Evolutionary conservation across 257 asterid genomes (phyloP).

Genomic region (Rehmannia glutinosa): DNA sequence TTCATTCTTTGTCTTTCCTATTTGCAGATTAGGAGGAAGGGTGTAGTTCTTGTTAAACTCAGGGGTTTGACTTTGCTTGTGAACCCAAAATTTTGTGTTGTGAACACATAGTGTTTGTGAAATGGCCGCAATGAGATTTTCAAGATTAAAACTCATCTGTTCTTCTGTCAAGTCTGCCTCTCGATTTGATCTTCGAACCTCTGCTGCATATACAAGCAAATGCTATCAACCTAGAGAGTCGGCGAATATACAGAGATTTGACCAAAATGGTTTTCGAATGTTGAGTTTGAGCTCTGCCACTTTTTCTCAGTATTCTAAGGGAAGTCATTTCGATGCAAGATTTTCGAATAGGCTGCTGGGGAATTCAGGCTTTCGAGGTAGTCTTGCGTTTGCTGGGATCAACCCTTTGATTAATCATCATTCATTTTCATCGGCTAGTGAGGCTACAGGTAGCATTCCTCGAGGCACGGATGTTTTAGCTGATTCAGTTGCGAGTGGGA

Average conservation of each 20-base stretch:
- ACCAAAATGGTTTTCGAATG: conserved; percentile 24
- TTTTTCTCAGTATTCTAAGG: conserved; percentile 8
- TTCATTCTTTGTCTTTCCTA: background rate
- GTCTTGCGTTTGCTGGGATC: conserved; percentile 32
- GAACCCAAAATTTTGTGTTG: background rate
- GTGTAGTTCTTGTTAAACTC: background rate
- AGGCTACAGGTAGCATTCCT: conserved; percentile 30
- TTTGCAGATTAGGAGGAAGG: conserved; percentile 20
- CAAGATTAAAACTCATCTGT: conserved; percentile 22
- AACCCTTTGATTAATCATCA: conserved; percentile 27
- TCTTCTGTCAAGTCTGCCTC: conserved; percentile 19
- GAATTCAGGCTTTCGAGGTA: conserved; percentile 18
- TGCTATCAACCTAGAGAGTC: conserved; percentile 28
- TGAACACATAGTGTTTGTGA: conserved; percentile 13
- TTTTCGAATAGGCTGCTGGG: conserved; percentile 10
- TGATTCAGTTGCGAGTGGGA: conserved; percentile 30
- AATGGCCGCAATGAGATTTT: conserved; percentile 43
- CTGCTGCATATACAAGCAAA: conserved; percentile 22
- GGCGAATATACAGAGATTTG: conserved; percentile 13
- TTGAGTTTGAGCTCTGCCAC: conserved; percentile 19
- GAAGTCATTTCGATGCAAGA: conserved; percentile 3
- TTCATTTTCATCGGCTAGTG: conserved; percentile 43
- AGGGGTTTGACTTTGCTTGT: conserved; percentile 12
- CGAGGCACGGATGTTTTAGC: conserved; percentile 16
- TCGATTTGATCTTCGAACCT: conserved; percentile 26